phyloP scores from a whole-genome alignment of 2,329 filamentous ascomycete genomes.

The Ampelomyces quisqualis region DNA sequence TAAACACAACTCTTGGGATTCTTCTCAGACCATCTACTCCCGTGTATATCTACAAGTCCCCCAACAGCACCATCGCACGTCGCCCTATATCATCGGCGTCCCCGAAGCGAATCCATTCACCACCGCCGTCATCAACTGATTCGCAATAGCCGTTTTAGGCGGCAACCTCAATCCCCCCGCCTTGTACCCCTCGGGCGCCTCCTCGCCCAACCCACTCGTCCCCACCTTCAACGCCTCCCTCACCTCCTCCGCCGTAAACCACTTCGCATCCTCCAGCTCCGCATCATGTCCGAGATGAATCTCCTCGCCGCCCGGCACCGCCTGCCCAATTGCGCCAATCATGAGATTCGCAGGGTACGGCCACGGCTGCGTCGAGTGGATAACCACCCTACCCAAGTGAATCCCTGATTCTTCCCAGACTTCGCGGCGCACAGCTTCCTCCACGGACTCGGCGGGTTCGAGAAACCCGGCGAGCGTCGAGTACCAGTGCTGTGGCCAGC shows the following conservation, averaged over 20 bases:
- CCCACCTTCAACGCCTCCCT: slow-evolving; percentile 69
- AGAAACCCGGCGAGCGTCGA: slow-evolving; percentile 69
- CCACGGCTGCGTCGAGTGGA: slow-evolving; percentile 56
- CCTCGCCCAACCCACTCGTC: slow-evolving; percentile 66
- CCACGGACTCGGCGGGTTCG: slow-evolving; percentile 54
- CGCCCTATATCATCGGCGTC: slow-evolving; percentile 45
- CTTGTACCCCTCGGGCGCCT: slow-evolving; percentile 65
- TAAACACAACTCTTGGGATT: neutral
- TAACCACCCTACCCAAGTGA: slow-evolving; percentile 52
- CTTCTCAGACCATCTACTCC: neutral
- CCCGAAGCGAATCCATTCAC: slow-evolving; percentile 69
- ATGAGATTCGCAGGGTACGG: slow-evolving; percentile 57
- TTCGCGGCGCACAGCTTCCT: slow-evolving; percentile 54
- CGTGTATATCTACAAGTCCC: neutral
- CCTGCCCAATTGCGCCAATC: slow-evolving; percentile 77
- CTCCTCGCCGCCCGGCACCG: slow-evolving; percentile 73
- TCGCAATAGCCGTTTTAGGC: slow-evolving; percentile 85
- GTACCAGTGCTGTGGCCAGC: slow-evolving; percentile 84
- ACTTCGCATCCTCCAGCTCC: slow-evolving; percentile 85
- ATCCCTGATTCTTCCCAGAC: slow-evolving; percentile 55
- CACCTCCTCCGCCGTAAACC: slow-evolving; percentile 82
- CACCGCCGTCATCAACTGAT: slow-evolving; percentile 80
- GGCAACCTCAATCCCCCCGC: slow-evolving; percentile 79
- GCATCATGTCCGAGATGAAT: slow-evolving; percentile 86
- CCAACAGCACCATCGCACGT: neutral